These are phyloP conservation scores for Populus tremula DNA, from an alignment of 345 rosid species.

Conservation along the genomic window DNA sequence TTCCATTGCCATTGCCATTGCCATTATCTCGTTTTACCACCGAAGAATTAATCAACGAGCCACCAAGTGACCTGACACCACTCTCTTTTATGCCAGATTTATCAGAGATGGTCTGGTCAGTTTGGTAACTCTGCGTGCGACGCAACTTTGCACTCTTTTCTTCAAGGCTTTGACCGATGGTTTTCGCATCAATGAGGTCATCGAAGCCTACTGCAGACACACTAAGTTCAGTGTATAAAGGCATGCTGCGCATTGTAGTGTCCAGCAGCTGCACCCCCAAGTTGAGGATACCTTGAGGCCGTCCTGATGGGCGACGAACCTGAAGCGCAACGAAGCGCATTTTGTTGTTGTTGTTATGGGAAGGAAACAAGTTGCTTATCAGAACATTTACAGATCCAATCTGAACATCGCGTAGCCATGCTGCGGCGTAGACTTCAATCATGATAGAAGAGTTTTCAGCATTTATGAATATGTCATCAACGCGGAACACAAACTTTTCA, in stretches of 20 bases:
- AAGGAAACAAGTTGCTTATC: slow-evolving; percentile 46
- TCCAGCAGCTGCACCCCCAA: slow-evolving; percentile 70
- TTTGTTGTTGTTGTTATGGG: slow-evolving; percentile 26
- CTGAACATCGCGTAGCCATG: slow-evolving; percentile 78
- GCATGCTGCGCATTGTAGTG: slow-evolving; percentile 77
- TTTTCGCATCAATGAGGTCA: slow-evolving; percentile 15
- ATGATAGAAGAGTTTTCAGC: slow-evolving; percentile 55
- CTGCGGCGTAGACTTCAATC: slow-evolving; percentile 79
- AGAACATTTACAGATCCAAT: slow-evolving; percentile 66
- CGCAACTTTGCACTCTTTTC: slow-evolving; percentile 37
- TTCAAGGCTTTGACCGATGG: slow-evolving; percentile 1
- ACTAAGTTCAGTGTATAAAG: slow-evolving; percentile 49
- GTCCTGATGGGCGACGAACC: slow-evolving; percentile 77
- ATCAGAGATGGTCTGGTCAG: slow-evolving; percentile 43
- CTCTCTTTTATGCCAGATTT: neutral
- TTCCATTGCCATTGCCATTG: neutral
- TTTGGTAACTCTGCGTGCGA: slow-evolving; percentile 64
- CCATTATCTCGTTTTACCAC: neutral
- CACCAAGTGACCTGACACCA: neutral
- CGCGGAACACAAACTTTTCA: slow-evolving; percentile 76
- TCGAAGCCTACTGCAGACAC: slow-evolving; percentile 24
- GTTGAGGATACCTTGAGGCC: slow-evolving; percentile 82
- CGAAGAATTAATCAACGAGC: slow-evolving; percentile 17
- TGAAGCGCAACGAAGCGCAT: slow-evolving; percentile 32
- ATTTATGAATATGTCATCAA: slow-evolving; percentile 58